Conservation (phyloP, 2,329 filamentous ascomycete species). For the Ambrosiella xylebori region DNA sequence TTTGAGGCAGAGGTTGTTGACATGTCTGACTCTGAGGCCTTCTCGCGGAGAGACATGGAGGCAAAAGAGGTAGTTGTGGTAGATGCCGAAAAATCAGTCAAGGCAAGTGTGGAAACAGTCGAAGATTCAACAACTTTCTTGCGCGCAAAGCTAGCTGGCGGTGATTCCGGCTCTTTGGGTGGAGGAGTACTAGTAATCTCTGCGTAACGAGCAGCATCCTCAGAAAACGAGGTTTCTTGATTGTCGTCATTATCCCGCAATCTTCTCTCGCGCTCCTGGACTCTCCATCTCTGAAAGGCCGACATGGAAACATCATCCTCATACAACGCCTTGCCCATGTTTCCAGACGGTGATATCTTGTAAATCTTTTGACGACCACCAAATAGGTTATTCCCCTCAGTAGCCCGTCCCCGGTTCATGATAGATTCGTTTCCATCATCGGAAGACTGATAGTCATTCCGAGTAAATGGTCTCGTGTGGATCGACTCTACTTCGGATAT, state of each 20-base stretch:
- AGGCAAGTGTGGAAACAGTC: conserved; percentile 21
- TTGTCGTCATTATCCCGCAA: neutral
- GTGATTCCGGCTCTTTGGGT: neutral
- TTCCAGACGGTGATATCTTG: conserved; percentile 47
- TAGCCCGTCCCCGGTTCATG: conserved; percentile 69
- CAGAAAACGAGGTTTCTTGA: neutral
- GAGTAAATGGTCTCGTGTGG: conserved; percentile 39
- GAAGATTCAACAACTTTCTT: conserved; percentile 18
- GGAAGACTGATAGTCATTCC: conserved; percentile 46
- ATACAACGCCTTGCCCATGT: conserved; percentile 54
- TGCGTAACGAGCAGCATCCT: neutral
- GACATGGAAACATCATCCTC: conserved; percentile 72
- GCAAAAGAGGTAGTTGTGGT: neutral
- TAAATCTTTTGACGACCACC: conserved; percentile 93
- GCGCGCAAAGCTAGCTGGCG: conserved; percentile 1
- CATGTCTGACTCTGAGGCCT: conserved; percentile 15
- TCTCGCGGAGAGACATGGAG: neutral
- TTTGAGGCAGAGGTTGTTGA: neutral
- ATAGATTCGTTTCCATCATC: conserved; percentile 67
- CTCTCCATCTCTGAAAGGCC: conserved; percentile 62
- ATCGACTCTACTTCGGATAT: conserved; percentile 86
- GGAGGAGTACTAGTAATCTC: neutral
- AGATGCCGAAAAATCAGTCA: conserved; percentile 17
- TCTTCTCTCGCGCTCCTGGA: conserved; percentile 38
- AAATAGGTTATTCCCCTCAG: conserved; percentile 83